Evolutionary conservation across 176 grass and related monocot species (phyloP), one percentile per base, ranked within the genome.

Genomic region (Triticum urartu): DNA sequence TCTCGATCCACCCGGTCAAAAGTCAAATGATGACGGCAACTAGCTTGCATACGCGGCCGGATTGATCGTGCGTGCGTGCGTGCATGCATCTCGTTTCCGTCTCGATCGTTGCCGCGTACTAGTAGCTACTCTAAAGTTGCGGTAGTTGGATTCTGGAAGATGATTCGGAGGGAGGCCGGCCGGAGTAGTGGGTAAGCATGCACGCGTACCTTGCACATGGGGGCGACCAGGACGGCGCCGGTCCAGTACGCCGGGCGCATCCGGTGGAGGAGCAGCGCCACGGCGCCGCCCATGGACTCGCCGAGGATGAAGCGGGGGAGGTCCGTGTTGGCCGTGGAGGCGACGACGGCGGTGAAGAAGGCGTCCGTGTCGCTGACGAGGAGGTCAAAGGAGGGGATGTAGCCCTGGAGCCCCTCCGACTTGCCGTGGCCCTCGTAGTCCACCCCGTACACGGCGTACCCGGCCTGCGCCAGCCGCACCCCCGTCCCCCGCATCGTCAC

Each of bases 221-320:
- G 95, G 5, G 95, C 95, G 36, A 94, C 88, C 1, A 97, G 75
- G 78, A 97, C 78, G 24, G 90, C 88, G 52, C 92, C 95, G 67
- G 87, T 38, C 95, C 95, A 97, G 72, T 68, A 92, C n/a, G 54
- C 26, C 2, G 90, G 90, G 2, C 81, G 82, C 40, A 75, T 28
- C 33, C 86, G 88, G 82, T 94, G 88, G 34, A 97, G 88, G 8
- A 94, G 90, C 40, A 97, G 90, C 4, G 67, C 86, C 20, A 97
- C 87, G 24, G 95, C 95, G 73, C 95, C 95, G 52, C 95, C 95
- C 95, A 94, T 94, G 75, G 95, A 94, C 71, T 97, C 95, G 26
- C 92, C 92, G 4, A 94, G 73, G 9, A 97, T 25, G 72, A 87
- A 97, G 17, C 88, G 18, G 1, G 72, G 36, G 3, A 52, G 83